Evolutionary conservation across 768 basidiomycete genomes (phyloP).

Genomic region (Boletus sp.): DNA sequence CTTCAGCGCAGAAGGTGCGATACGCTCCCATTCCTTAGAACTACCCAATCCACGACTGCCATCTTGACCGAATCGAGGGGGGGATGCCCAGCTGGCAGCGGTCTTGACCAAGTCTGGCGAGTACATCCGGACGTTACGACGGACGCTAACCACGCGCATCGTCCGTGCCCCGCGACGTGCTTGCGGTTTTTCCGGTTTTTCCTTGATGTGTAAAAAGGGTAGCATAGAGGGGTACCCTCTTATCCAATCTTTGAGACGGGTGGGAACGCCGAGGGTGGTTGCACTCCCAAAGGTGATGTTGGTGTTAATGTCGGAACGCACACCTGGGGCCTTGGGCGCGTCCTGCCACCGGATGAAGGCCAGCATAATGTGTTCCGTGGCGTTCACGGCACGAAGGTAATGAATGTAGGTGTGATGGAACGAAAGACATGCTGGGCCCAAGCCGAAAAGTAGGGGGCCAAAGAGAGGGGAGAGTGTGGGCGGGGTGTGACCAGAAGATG

Average conservation of each 20-base stretch:
- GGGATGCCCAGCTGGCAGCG: conserved; percentile 46
- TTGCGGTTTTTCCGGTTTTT: conserved; percentile 49
- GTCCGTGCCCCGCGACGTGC: conserved; percentile 75
- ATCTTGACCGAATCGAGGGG: conserved; percentile 27
- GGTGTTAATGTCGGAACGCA: conserved; percentile 29
- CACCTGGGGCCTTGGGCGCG: conserved; percentile 39
- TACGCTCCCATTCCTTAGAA: conserved; percentile 76
- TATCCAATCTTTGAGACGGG: conserved; percentile 88
- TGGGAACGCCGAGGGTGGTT: conserved; percentile 67
- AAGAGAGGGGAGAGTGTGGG: conserved; percentile 87
- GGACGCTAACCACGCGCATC: conserved; percentile 71
- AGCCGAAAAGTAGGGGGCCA: conserved; percentile 85
- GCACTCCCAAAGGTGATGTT: conserved; percentile 44
- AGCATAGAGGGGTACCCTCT: conserved; percentile 84
- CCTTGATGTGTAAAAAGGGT: conserved; percentile 51
- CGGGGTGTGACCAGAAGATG: conserved; percentile 85
- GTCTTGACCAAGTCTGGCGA: conserved; percentile 78
- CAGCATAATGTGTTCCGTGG: conserved; percentile 91
- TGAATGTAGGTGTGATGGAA: conserved; percentile 58
- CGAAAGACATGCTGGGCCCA: conserved; percentile 49
- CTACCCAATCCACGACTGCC: conserved; percentile 39
- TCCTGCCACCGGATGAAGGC: conserved; percentile 85
- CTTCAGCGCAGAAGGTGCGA: conserved; percentile 60
- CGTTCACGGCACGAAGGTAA: conserved; percentile 80
- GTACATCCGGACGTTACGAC: conserved; percentile 84